These are phyloP conservation scores for Prunus davidiana DNA, from an alignment of 306 rosid species.

Conservation along the genomic window DNA sequence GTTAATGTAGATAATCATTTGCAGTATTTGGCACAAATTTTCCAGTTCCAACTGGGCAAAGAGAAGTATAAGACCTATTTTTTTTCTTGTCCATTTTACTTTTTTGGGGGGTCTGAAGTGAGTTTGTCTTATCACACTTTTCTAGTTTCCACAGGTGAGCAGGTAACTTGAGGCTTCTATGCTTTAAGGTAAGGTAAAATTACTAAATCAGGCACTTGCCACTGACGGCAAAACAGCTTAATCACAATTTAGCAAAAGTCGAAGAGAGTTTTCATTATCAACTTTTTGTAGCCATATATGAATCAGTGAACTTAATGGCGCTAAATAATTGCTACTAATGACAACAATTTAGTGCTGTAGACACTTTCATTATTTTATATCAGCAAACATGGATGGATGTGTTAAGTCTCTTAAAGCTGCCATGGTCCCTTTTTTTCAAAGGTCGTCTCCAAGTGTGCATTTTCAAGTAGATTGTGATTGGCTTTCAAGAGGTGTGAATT, in stretches of 20 bases:
- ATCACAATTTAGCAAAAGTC: no score
- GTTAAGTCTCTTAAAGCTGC: background rate
- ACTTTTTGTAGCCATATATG: no score
- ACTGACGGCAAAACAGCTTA: no score
- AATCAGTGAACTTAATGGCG: no score
- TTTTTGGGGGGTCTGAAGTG: background rate
- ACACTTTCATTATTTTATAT: background rate
- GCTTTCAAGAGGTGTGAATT: background rate
- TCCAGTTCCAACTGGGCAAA: background rate
- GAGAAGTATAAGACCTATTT: background rate
- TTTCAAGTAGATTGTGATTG: background rate
- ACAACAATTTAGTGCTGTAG: background rate
- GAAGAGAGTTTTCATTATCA: no score
- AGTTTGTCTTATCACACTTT: no score
- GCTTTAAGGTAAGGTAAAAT: no score
- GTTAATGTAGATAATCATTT: background rate
- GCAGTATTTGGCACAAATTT: background rate
- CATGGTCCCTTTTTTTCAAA: background rate
- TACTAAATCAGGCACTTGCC: no score
- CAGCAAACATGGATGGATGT: background rate
- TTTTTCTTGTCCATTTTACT: background rate
- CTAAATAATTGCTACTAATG: background rate
- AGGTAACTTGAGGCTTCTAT: no score
- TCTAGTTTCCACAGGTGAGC: no score
- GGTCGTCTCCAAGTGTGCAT: background rate